Conservation (phyloP, 1,284 basidiomycete species). For the Boletus sp. region DNA sequence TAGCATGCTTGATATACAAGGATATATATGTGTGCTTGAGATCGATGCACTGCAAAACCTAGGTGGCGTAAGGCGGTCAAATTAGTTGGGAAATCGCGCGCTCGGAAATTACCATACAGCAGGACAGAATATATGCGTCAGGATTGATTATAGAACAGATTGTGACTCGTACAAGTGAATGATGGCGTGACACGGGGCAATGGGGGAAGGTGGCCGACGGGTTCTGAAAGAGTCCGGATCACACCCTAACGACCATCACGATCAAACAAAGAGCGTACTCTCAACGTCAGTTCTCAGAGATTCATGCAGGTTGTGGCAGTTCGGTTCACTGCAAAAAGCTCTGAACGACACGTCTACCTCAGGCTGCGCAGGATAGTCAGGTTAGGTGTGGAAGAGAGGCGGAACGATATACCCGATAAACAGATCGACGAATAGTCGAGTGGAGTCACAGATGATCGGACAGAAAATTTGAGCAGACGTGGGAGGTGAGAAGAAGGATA, state of each 20-base stretch:
- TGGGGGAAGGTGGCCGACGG: not conserved
- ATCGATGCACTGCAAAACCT: conserved; percentile 25
- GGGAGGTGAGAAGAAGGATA: too few species aligned
- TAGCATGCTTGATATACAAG: conserved; percentile 20
- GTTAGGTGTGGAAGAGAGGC: not conserved
- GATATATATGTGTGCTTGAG: conserved; percentile 25
- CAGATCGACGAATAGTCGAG: conserved; percentile 10
- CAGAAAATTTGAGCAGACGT: conserved; percentile 7
- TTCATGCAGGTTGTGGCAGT: conserved; percentile 4
- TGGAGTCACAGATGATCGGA: conserved; percentile 16
- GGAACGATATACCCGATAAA: conserved; percentile 6
- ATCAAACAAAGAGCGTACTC: conserved; percentile 6
- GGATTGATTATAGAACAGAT: conserved; percentile 9
- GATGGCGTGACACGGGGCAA: not conserved
- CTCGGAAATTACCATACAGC: conserved; percentile 15
- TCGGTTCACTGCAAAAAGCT: conserved; percentile 2
- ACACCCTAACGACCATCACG: not conserved
- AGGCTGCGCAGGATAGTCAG: not conserved
- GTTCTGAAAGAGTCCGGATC: conserved; percentile 14
- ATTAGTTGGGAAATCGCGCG: conserved; percentile 3
- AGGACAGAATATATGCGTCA: conserved; percentile 2
- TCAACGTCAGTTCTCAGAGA: not conserved
- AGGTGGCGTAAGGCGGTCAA: conserved; percentile 9
- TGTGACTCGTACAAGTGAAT: conserved; percentile 16
- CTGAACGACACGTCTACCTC: not conserved